A percentile compares a stretch with the other conserved stretches of the same genome.
Conservation (phyloP, 2,329 filamentous ascomycete genomes). For the Acrocalymma vagum region DNA sequence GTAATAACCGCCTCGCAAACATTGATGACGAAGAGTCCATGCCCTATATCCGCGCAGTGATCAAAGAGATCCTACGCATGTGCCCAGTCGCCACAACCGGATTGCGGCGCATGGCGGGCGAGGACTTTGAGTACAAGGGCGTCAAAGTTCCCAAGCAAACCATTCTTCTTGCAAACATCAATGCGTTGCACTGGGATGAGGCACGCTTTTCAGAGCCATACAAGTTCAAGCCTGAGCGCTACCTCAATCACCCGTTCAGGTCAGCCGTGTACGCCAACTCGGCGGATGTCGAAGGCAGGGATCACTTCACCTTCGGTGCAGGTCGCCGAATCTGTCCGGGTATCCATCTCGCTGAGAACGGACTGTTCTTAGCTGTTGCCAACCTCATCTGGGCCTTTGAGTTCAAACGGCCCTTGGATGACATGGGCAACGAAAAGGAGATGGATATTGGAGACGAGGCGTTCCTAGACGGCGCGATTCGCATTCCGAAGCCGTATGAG, state of each 20-base stretch:
- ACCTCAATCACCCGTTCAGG: constrained; percentile 26
- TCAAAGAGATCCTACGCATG: constrained; percentile 20
- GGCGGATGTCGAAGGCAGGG: constrained; percentile 38
- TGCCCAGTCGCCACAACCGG: constrained; percentile 12
- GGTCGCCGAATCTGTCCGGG: constrained; percentile 61
- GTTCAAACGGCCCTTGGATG: too few species aligned
- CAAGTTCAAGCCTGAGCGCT: constrained; percentile 43
- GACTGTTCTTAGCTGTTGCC: constrained; percentile 30
- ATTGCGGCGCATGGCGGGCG: not conserved
- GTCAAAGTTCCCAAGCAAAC: constrained; percentile 28
- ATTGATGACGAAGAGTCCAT: too few species aligned
- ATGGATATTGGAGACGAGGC: too few species aligned
- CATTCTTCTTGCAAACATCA: constrained; percentile 29
- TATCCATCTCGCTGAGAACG: constrained; percentile 62
- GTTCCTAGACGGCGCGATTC: constrained; percentile 4
- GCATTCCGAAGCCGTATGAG: constrained; percentile 3
- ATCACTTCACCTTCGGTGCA: constrained; percentile 29
- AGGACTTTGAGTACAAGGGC: constrained; percentile 25
- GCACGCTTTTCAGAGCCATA: constrained; percentile 24
- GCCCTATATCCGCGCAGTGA: constrained; percentile 25
- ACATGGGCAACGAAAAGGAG: too few species aligned
- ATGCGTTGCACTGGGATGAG: constrained; percentile 16
- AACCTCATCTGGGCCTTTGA: constrained; percentile 41
- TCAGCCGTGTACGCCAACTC: constrained; percentile 43
- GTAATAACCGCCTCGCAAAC: too few species aligned